Percentiles rank a stretch among this genome's conserved stretches.
Evolutionary conservation across 2,329 filamentous ascomycete genomes (phyloP).

Genomic region (Penicillium sp.): DNA sequence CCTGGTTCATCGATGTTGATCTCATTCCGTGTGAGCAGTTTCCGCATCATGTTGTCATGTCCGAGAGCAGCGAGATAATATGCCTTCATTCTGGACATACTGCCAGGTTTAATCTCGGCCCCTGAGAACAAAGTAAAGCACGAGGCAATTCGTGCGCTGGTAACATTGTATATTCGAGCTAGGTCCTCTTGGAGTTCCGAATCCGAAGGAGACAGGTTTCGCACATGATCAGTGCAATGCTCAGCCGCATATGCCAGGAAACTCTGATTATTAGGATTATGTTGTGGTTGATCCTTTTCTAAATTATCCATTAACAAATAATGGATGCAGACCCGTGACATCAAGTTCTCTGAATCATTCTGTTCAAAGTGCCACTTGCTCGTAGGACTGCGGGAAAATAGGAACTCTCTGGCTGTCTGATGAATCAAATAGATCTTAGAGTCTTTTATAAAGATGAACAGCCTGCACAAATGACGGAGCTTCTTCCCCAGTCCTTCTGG

Average conservation of each 20-base stretch:
- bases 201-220: too few species aligned
- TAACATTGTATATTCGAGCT: too few species aligned
- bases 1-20: background rate
- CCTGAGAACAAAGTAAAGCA: too few species aligned
- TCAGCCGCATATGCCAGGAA: too few species aligned
- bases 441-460: conserved; percentile 34
- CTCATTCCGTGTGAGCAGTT: too few species aligned
- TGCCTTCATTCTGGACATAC: too few species aligned
- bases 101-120: too few species aligned
- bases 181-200: too few species aligned
- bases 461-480: conserved; percentile 31
- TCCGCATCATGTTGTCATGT: too few species aligned
- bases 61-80: too few species aligned
- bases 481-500: conserved; percentile 12
- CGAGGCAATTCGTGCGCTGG: too few species aligned
- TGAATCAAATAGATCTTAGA: conserved; percentile 36
- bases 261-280: background rate
- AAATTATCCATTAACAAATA: conserved; percentile 1
- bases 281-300: background rate
- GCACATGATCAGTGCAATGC: too few species aligned
- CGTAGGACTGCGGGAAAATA: conserved; percentile 18
- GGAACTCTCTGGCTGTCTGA: conserved; percentile 39
- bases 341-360: background rate
- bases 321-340: background rate
- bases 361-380: conserved; percentile 1